Base-by-base conservation (phyloP, 805 yeast species). In the Naumovozyma castellii region DNA sequence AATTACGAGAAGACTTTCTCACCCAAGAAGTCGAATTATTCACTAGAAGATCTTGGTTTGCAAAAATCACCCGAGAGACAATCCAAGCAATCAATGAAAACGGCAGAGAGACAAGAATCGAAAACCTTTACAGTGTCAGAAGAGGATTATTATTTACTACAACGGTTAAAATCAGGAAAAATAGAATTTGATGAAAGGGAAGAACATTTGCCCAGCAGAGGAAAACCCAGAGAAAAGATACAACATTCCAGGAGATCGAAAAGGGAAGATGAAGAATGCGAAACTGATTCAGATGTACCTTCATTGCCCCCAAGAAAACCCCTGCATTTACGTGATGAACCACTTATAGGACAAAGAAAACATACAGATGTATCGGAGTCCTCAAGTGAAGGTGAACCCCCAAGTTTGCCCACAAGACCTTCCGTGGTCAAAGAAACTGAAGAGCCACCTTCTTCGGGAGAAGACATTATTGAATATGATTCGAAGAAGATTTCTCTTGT, bases 1-100 rank as follows among this genome's bases (percentile, higher is more conserved):
- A 59, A 52, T 29, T 57, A 51, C 44, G 61, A 57, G 33, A 52
- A 43, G 45, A 49, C 59, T 1, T 56, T 55, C 30, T 53, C 59
- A 4, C 57, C 59, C 12, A 49, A 44, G 40, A 49, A 46, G 31
- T 18, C 41, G 2, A 37, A 32, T n/a, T 38, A 41, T 22, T 29
- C 41, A 5, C 13, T 37, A 20, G 37, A 31, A 15, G 41, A 44
- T 3, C 19, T 41, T n/a, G 40, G 34, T 18, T 38, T 44, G n/a
- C 43, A 44, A 18, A 22, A 22, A 22, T 22, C 27, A 22, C 27
- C 27, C 27, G 9, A 22, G 10, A 22, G 27, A 10, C 6, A 14
- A 18, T 3, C 5, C 18, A 20, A 12, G 14, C 3, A 3, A 15
- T 6, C 4, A 16, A 30, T 19, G 5, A 18, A 18, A 5, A 18